Evolutionary conservation across 768 basidiomycete species (phyloP), one percentile per base, ranked within the genome.

Genomic region (Russula emetica): DNA sequence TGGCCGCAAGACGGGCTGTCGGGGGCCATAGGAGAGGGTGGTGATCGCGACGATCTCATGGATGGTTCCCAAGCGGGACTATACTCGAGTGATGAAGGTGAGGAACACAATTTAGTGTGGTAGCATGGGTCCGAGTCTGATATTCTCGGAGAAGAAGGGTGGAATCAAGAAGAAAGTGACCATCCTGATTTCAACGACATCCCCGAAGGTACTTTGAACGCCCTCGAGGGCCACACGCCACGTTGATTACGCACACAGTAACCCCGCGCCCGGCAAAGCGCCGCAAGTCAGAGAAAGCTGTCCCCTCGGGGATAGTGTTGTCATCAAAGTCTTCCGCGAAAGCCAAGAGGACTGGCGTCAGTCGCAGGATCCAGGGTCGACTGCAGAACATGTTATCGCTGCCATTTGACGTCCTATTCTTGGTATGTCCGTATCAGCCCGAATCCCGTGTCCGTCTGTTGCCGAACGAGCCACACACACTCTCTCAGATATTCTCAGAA

Each of bases 351-450:
- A 26, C 42, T 30, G 45, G 63, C 1, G 44, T 24, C 32, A 45
- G 58, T 47, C 57, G 58, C 8, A 60, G 55, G 55, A 57, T 66
- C 28, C 63, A 47, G 50, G 66, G 66, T 9, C 66, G 66, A 38
- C 49, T 67, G 26, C 63, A 67, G 53, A 40, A 67, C 34, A 65
- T 67, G 66, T 49, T 67, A 14, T 60, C 54, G 26, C 45, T 67
- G 11, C 63, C 66, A 8, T 36, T 65, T 13, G 66, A 67, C 22
- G 66, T 65, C 18, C 58, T 67, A 13, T 67, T 67, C 22, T n/a
- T 51, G 66, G 66, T 60, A 60, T 22, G 63, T 36, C 24, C 34
- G 16, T 28, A 1, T 51, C 32, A 9, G 24, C 20, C 16, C 1
- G 36, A 22, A 47, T 47, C n/a, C 7, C 3, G 2, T 16, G 30